Evolutionary conservation across 2,329 filamentous ascomycete genomes (phyloP).

Genomic region (Nothomitra cinnamomea): DNA sequence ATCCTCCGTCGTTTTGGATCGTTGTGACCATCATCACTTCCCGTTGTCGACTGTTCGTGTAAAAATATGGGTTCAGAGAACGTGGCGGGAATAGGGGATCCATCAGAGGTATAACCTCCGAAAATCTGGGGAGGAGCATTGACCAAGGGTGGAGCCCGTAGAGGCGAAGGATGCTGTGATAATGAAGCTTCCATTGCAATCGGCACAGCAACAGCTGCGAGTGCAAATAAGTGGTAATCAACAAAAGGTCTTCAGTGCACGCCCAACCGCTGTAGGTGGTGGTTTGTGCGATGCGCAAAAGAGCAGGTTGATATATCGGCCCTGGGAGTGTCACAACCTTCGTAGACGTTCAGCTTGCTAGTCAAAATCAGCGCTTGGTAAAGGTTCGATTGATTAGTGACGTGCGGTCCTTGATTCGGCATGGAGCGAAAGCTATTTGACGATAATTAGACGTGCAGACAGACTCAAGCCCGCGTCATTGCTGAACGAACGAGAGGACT

Average conservation of each 20-base stretch:
- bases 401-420: background rate
- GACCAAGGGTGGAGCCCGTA: background rate
- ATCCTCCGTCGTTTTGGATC: conserved; percentile 83
- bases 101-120: conserved; percentile 42
- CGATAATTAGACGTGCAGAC: too few relatives aligned
- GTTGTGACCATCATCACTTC: conserved; percentile 34
- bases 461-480: too few relatives aligned
- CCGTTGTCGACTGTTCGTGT: conserved; percentile 28
- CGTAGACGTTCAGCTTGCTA: background rate
- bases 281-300: too few relatives aligned
- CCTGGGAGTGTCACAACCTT: too few relatives aligned
- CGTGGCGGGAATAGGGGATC: conserved; percentile 38
- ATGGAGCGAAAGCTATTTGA: background rate
- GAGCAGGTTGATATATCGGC: too few relatives aligned
- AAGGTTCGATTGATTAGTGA: background rate
- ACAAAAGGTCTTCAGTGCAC: too few relatives aligned
- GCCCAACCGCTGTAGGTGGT: too few relatives aligned
- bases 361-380: too few relatives aligned
- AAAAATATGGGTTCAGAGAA: conserved; percentile 23
- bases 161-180: background rate
- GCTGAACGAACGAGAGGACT: background rate
- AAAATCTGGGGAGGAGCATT: conserved; percentile 52
- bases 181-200: background rate
- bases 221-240: background rate
- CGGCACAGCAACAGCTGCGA: too few relatives aligned